Percentiles rank a stretch among this genome's conserved stretches.
phyloP scores from a whole-genome alignment of 2,329 filamentous ascomycete genomes.

The Fusarium compactum region DNA sequence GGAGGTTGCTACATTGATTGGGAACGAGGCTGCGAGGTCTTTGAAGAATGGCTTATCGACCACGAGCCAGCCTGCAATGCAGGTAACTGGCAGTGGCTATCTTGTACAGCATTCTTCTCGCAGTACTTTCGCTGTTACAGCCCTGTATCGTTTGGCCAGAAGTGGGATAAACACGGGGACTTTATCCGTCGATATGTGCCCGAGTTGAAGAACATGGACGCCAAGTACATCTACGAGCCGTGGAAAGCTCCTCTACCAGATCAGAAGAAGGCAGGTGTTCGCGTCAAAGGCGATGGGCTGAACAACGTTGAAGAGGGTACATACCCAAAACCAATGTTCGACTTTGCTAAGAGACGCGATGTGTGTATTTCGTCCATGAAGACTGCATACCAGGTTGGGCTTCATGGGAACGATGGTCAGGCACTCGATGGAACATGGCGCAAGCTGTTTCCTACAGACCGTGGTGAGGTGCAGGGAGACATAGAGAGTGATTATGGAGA shows the following conservation, averaged over 20 bases:
- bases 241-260: slow-evolving; percentile 78
- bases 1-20: slow-evolving; percentile 83
- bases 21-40: slow-evolving; percentile 83
- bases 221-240: slow-evolving; percentile 83
- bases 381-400: slow-evolving; percentile 72
- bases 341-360: slow-evolving; percentile 72
- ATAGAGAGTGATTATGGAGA: slow-evolving; percentile 52
- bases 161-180: slow-evolving; percentile 77
- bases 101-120: slow-evolving; percentile 79
- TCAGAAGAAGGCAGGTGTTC: slow-evolving; percentile 75
- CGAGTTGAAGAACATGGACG: slow-evolving; percentile 70
- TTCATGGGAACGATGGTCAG: slow-evolving; percentile 72
- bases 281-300: slow-evolving; percentile 67
- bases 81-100: slow-evolving; percentile 84
- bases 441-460: slow-evolving; percentile 57
- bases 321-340: slow-evolving; percentile 84
- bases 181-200: slow-evolving; percentile 76
- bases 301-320: slow-evolving; percentile 57
- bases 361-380: slow-evolving; percentile 77
- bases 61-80: slow-evolving; percentile 80
- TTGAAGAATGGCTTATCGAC: slow-evolving; percentile 80
- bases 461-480: slow-evolving; percentile 57
- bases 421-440: slow-evolving; percentile 72
- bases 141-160: slow-evolving; percentile 78
- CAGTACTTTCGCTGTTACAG: slow-evolving; percentile 79